phyloP scores from a whole-genome alignment of 1,284 basidiomycete genomes.

The Rhizopogon parksii region DNA sequence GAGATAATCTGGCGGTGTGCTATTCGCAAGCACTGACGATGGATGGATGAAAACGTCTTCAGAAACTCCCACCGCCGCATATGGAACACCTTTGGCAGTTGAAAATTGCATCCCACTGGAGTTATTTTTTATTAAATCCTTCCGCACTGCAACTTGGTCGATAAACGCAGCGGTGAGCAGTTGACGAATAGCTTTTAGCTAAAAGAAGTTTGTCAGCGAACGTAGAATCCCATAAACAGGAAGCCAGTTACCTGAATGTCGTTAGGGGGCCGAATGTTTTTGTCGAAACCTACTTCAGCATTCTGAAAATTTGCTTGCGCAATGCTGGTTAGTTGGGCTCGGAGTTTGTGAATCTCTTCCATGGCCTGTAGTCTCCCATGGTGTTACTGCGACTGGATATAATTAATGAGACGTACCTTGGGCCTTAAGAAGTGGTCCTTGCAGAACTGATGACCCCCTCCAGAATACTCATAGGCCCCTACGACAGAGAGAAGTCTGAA shows the following conservation, averaged over 20 bases:
- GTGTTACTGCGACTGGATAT: background rate
- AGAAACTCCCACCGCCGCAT: constrained; percentile 73
- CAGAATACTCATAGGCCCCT: constrained; percentile 92
- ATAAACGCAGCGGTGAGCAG: constrained; percentile 88
- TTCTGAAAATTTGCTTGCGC: constrained; percentile 67
- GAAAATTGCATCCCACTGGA: constrained; percentile 63
- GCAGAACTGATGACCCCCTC: constrained; percentile 78
- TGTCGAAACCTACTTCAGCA: constrained; percentile 49
- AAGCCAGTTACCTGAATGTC: constrained; percentile 56
- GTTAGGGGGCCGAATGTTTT: constrained; percentile 64
- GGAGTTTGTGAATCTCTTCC: constrained; percentile 99
- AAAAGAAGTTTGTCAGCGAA: constrained; percentile 10
- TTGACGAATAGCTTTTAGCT: constrained; percentile 91
- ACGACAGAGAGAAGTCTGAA: constrained; percentile 88
- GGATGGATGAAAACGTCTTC: constrained; percentile 95
- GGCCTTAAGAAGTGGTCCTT: constrained; percentile 83
- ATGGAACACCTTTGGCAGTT: constrained; percentile 77
- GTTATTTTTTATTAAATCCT: constrained; percentile 67
- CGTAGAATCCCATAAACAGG: background rate
- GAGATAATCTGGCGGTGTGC: constrained; percentile 80
- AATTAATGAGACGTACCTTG: constrained; percentile 52
- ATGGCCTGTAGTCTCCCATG: constrained; percentile 63
- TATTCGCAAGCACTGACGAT: constrained; percentile 70
- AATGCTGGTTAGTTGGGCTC: constrained; percentile 82
- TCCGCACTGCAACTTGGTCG: constrained; percentile 92